These are phyloP conservation scores for Chlamydomonas incerta DNA, from an alignment of 139 green algal genomes.

Conservation along the genomic window DNA sequence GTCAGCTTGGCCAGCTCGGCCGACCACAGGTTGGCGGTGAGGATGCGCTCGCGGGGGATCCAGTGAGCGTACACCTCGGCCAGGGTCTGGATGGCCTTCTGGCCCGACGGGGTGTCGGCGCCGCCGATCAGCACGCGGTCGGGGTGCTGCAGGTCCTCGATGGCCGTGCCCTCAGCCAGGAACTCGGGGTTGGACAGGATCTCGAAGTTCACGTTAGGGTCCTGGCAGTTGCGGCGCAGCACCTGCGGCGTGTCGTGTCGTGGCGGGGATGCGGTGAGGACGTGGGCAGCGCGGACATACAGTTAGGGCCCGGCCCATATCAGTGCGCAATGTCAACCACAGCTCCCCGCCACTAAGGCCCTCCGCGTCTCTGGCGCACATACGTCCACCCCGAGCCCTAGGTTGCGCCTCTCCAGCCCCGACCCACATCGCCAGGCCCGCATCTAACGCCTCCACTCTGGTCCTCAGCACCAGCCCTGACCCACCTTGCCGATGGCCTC, in stretches of 20 bases:
- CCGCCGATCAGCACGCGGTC: conserved; percentile 90
- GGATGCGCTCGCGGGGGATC: conserved; percentile 93
- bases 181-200: conserved; percentile 98
- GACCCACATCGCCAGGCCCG: too few species aligned
- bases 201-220: conserved; percentile 88
- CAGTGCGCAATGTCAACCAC: too few species aligned
- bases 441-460: too few species aligned
- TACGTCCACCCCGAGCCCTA: too few species aligned
- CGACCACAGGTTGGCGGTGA: conserved; percentile 96
- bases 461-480: too few species aligned
- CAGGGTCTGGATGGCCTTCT: conserved; percentile 78
- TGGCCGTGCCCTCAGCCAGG: conserved; percentile 93
- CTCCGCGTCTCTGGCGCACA: too few species aligned
- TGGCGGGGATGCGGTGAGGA: too few species aligned
- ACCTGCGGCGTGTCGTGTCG: conserved; percentile 51
- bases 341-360: too few species aligned
- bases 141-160: conserved; percentile 85
- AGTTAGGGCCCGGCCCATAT: too few species aligned
- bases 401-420: too few species aligned
- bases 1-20: conserved; percentile 99
- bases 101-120: conserved; percentile 84
- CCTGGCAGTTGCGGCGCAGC: conserved; percentile 80
- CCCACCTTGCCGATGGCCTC: conserved; percentile 95
- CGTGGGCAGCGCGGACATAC: too few species aligned
- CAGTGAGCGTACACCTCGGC: conserved; percentile 95